A percentile compares a stretch with the other conserved stretches of the same genome.
Conservation (phyloP, 139 green algal species). For the Chlorella sp. region DNA sequence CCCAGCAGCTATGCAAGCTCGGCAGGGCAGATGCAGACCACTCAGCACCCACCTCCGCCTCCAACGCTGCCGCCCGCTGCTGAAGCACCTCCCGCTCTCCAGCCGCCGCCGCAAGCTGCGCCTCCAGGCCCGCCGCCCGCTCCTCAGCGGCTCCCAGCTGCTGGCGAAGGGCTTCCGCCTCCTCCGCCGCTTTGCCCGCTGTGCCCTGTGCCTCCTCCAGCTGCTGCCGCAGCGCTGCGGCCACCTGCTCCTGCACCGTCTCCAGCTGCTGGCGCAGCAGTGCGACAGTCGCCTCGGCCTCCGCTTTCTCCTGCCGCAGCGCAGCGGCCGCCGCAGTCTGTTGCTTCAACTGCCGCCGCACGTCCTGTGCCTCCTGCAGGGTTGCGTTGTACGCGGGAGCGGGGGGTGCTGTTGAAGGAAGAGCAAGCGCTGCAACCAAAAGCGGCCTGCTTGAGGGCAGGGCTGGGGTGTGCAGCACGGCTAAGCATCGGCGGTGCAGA, state of each 20-base stretch:
- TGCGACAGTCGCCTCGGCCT: neutral
- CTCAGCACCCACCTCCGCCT: neutral
- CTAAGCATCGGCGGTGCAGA: too few relatives aligned
- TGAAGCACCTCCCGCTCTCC: neutral
- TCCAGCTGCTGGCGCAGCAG: neutral
- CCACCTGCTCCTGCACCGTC: neutral
- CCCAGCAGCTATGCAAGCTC: neutral
- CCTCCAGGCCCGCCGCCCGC: neutral
- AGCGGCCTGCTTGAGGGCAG: too few relatives aligned
- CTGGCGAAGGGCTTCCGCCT: neutral
- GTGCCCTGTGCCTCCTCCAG: neutral
- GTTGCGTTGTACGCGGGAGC: too few relatives aligned
- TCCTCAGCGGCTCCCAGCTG: neutral
- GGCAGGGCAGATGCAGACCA: too few relatives aligned
- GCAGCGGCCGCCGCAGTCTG: neutral
- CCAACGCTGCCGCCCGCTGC: neutral
- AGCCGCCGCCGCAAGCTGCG: neutral
- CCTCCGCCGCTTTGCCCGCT: neutral
- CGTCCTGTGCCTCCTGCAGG: neutral
- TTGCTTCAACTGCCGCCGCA: constrained; percentile 2
- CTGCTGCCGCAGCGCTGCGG: neutral
- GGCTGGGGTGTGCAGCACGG: too few relatives aligned
- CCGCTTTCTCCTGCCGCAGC: neutral
- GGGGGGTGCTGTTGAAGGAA: too few relatives aligned
- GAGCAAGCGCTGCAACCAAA: too few relatives aligned